These are phyloP conservation scores for Saturnispora ahearnii DNA, from an alignment of 805 yeast genomes.

Conservation along the genomic window DNA sequence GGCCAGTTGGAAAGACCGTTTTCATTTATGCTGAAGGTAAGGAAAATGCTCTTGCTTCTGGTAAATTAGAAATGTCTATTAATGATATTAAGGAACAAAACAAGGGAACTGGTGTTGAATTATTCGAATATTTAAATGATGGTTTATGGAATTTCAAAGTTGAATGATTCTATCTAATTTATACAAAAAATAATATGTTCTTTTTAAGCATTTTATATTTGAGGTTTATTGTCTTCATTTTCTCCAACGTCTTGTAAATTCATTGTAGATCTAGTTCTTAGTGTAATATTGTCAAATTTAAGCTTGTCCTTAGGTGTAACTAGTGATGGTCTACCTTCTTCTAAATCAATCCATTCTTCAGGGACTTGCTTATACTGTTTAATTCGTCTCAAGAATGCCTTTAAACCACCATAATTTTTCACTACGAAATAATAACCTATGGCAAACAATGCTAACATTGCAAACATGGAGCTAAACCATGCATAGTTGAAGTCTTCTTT, in stretches of 20 bases:
- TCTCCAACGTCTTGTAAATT: constrained; percentile 18
- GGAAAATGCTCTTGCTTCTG: constrained; percentile 82
- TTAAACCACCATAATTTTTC: constrained; percentile 11
- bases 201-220: background rate
- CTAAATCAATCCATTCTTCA: constrained; percentile 9
- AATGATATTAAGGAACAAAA: constrained; percentile 76
- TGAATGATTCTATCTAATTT: constrained; percentile 25
- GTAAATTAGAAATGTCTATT: constrained; percentile 79
- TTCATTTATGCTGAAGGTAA: constrained; percentile 88
- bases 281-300: constrained; percentile 12
- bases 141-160: constrained; percentile 67
- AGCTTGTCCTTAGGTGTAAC: constrained; percentile 6
- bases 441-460: background rate
- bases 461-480: constrained; percentile 6
- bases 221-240: background rate
- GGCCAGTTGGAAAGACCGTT: constrained; percentile 63
- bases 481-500: background rate
- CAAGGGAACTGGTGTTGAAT: constrained; percentile 85
- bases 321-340: constrained; percentile 11
- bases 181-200: background rate
- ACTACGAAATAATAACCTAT: constrained; percentile 2
- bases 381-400: constrained; percentile 6
- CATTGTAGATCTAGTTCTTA: constrained; percentile 26
- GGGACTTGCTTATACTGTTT: constrained; percentile 1
- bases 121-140: constrained; percentile 79